phyloP scores from a whole-genome alignment of 2,329 filamentous ascomycete species.

The Sporothrix luriei region DNA sequence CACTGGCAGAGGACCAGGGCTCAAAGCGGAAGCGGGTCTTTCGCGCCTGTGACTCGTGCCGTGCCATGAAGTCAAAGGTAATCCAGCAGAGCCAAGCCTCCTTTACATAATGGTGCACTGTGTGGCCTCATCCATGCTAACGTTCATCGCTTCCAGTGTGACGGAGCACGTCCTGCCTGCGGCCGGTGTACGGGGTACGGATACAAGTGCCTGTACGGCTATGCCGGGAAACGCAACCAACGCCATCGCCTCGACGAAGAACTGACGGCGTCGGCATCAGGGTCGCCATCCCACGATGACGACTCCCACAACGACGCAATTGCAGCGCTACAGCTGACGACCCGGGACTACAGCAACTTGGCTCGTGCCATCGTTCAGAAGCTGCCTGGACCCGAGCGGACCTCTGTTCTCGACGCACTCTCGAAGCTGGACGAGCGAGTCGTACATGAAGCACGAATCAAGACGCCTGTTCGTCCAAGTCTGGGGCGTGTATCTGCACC shows the following conservation, averaged over 20 bases:
- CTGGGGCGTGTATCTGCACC: too few relatives aligned
- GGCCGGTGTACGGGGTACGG: conserved; percentile 39
- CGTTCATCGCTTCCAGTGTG: conserved; percentile 26
- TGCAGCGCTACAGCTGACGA: neutral
- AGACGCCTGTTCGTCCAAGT: neutral
- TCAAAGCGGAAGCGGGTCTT: conserved; percentile 37
- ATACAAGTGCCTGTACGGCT: conserved; percentile 36
- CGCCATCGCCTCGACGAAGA: conserved; percentile 4
- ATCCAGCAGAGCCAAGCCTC: too few relatives aligned
- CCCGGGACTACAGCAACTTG: conserved; percentile 28
- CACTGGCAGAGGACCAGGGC: conserved; percentile 18
- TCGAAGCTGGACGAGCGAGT: neutral
- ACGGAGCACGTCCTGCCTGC: conserved; percentile 38
- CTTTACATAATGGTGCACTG: too few relatives aligned
- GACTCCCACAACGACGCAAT: neutral
- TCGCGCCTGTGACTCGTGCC: conserved; percentile 39
- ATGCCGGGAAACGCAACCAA: conserved; percentile 26
- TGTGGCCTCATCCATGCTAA: neutral
- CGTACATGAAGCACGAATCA: neutral
- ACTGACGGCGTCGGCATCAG: neutral
- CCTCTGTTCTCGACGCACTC: neutral
- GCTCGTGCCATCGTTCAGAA: neutral
- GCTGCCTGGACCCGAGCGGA: neutral
- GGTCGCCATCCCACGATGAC: neutral
- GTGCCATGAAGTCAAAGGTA: conserved; percentile 39